A percentile compares a stretch with the other conserved stretches of the same genome.
Conservation (phyloP, 352 stramenopile species). For the Globisporangium viniferum region DNA sequence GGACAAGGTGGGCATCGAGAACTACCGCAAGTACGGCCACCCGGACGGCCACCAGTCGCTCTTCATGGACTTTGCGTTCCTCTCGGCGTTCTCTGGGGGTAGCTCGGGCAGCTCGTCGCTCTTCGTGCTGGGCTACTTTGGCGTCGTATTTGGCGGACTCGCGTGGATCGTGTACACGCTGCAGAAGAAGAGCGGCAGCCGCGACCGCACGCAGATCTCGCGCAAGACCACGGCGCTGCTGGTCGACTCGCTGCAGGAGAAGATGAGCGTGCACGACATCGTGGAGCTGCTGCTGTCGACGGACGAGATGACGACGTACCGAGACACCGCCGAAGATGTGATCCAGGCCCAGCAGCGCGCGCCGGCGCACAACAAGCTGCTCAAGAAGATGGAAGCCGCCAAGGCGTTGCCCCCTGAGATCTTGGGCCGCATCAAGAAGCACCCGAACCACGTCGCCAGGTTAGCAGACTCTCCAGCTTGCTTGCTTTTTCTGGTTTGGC, state of each 20-base stretch:
- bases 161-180: slow-evolving; percentile 63
- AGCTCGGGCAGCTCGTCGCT: slow-evolving; percentile 43
- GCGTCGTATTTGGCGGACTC: slow-evolving; percentile 52
- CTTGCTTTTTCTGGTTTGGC: not conserved
- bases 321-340: slow-evolving; percentile 30
- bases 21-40: slow-evolving; percentile 80
- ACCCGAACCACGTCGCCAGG: slow-evolving; percentile 56
- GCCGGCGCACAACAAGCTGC: slow-evolving; percentile 73
- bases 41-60: slow-evolving; percentile 76
- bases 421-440: slow-evolving; percentile 75
- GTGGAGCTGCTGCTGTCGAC: slow-evolving; percentile 73
- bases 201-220: slow-evolving; percentile 66
- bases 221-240: slow-evolving; percentile 40
- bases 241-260: slow-evolving; percentile 49
- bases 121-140: slow-evolving; percentile 76
- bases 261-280: slow-evolving; percentile 81
- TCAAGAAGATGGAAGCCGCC: slow-evolving; percentile 79
- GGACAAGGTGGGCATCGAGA: slow-evolving; percentile 61
- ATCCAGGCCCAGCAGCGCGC: slow-evolving; percentile 47
- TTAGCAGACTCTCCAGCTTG: not conserved
- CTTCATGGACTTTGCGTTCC: slow-evolving; percentile 68
- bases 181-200: slow-evolving; percentile 42
- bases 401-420: slow-evolving; percentile 59
- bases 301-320: slow-evolving; percentile 63
- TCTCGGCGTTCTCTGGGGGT: slow-evolving; percentile 44